Percentiles rank a stretch among this genome's conserved stretches.
Evolutionary conservation across 1,284 basidiomycete species (phyloP).

Genomic region (Singerocomus rubriflavus): DNA sequence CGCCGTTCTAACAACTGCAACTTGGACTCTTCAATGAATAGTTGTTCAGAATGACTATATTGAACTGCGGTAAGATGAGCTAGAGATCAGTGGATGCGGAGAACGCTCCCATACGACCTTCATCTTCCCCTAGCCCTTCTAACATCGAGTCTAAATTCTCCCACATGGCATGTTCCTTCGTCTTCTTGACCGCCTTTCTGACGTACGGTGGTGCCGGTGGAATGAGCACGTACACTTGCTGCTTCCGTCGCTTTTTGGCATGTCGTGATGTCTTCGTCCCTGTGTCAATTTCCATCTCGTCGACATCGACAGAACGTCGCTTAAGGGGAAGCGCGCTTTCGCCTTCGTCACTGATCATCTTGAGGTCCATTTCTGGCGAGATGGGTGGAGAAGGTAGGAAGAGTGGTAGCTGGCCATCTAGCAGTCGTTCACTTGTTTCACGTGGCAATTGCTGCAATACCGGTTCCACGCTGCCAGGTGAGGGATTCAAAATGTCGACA

Average conservation of each 20-base stretch:
- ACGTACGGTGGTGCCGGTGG: slow-evolving; percentile 26
- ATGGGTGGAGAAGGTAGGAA: slow-evolving; percentile 30
- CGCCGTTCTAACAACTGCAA: slow-evolving; percentile 44
- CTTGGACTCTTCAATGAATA: slow-evolving; percentile 43
- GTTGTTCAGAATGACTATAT: slow-evolving; percentile 36
- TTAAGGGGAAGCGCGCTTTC: slow-evolving; percentile 16
- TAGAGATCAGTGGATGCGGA: slow-evolving; percentile 20
- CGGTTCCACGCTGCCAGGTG: slow-evolving; percentile 2
- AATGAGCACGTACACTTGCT: slow-evolving; percentile 30
- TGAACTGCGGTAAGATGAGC: slow-evolving; percentile 40
- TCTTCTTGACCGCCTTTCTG: slow-evolving; percentile 15
- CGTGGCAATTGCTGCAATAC: slow-evolving; percentile 6
- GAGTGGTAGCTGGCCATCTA: slow-evolving; percentile 24
- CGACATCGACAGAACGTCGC: slow-evolving; percentile 17
- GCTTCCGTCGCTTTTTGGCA: slow-evolving; percentile 26
- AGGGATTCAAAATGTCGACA: slow-evolving; percentile 6
- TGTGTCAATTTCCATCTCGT: slow-evolving; percentile 10
- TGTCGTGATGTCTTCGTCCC: slow-evolving; percentile 3
- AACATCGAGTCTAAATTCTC: slow-evolving; percentile 12
- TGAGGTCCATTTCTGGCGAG: slow-evolving; percentile 27
- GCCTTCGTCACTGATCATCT: slow-evolving; percentile 11
- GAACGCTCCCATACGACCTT: slow-evolving; percentile 33
- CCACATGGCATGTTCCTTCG: slow-evolving; percentile 9
- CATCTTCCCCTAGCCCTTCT: slow-evolving; percentile 21
- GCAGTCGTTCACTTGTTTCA: slow-evolving; percentile 14